Evolutionary conservation across 1,139 yeast genomes (phyloP), one percentile per base, ranked within the genome.

Genomic region (Dujonia santamariae): DNA sequence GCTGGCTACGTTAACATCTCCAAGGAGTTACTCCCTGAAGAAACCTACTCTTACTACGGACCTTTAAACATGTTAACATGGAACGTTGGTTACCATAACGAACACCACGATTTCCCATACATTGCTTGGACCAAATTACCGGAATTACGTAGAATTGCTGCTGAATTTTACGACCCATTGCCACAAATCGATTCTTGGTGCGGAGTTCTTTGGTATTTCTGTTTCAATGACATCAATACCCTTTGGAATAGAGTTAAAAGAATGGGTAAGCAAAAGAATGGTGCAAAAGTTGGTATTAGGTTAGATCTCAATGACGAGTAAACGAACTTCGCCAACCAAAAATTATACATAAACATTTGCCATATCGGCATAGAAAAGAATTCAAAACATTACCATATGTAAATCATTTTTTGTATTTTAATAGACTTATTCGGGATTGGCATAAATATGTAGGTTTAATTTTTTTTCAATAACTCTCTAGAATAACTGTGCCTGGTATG

Each of bases 71-170:
- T 67, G 21, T 61, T 88, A 40, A 86, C 94, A 1, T 88, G 95
- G 90, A 88, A 88, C 50, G 96, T 87, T 7, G 97, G 97, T 2
- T 80, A 86, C 55, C 97, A 88, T 56, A 87, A 85, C 52, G 97
- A 88, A 59, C 97, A 88, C 57, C 97, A 88, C 51, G 97, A 88
- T 59, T 88, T 88, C 67, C 97, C 97, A 1, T 88, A 79, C 54
- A 75, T 88, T 47, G 92, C 97, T 0, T 88, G 97, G 97, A 74
- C 94, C 1, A 78, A 80, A 43, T 66, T 88, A 34, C 86, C 86
- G 26, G 63, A 72, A 40, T 63, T 88, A 26, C 70, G 84, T 40
- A 54, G 61, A 32, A 74, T 85, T 30, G 96, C 96, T 2, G 54
- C 72, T 12, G 97, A 88, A 51, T 88, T 84, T 54, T 88, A 88